A percentile compares a stretch with the other conserved stretches of the same genome.
Evolutionary conservation across 2,329 filamentous ascomycete species (phyloP).

Genomic region (Aspergillus neotritici): DNA sequence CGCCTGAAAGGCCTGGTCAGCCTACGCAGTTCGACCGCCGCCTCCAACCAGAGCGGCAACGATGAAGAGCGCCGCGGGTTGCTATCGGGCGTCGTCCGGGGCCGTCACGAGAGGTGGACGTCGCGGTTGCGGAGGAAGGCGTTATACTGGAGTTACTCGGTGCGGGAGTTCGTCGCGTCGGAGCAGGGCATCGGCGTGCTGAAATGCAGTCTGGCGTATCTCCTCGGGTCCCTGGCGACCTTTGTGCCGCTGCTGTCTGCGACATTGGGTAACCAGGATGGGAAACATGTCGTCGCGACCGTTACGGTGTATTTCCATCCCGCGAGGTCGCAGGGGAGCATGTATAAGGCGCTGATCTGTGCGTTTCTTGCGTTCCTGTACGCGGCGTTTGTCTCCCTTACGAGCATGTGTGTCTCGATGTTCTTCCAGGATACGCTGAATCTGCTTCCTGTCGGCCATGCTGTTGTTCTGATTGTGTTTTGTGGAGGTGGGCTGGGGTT

Average conservation of each 20-base stretch:
- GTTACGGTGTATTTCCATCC: constrained; percentile 95
- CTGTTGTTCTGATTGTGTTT: constrained; percentile 73
- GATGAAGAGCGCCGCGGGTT: constrained; percentile 37
- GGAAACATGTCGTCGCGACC: constrained; percentile 89
- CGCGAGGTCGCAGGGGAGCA: constrained; percentile 76
- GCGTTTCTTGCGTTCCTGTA: constrained; percentile 75
- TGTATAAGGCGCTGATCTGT: constrained; percentile 77
- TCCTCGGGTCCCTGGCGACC: constrained; percentile 78
- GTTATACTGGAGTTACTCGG: constrained; percentile 33
- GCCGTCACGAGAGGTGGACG: constrained; percentile 10
- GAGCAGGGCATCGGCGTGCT: constrained; percentile 72
- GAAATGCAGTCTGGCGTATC: constrained; percentile 86
- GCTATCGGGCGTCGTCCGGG: constrained; percentile 22
- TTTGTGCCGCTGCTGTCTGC: constrained; percentile 68
- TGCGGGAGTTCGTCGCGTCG: constrained; percentile 61
- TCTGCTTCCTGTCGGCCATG: constrained; percentile 66
- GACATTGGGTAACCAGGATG: constrained; percentile 75
- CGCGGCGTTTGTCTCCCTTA: constrained; percentile 66
- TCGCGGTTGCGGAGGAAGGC: constrained; percentile 21
- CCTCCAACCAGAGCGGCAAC: constrained; percentile 22
- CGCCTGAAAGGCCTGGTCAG: constrained; percentile 75
- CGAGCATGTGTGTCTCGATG: constrained; percentile 84
- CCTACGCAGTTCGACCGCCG: constrained; percentile 53
- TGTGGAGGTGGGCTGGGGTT: constrained; percentile 82
- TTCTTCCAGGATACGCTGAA: constrained; percentile 65